Base-by-base conservation (phyloP, 371 early-diverging fungal genomes). In the Mucor plumbeus region DNA sequence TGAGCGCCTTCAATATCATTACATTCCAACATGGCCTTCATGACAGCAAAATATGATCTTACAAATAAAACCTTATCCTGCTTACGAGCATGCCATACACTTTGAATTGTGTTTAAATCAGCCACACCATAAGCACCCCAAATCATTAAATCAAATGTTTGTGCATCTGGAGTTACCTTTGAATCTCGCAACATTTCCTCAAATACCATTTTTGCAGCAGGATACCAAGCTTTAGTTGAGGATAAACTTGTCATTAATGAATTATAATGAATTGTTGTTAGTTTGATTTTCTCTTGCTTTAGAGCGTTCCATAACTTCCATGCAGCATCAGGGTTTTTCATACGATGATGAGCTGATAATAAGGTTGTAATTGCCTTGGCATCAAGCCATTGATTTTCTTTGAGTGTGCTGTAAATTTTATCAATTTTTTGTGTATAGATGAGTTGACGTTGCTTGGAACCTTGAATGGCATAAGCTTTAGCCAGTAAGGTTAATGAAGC, bases 401-500 rank as follows among this genome's bases (percentile, higher is more conserved):
- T 65, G 9, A 72, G 40, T 5, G 13, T 6, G 5, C 13, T 15
- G 62, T 68, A 72, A 9, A 72, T 68, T 8, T 10, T 38, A 6
- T 68, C 59, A 3, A 72, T 57, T 19, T 70, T 62, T 13, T 21
- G 26, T 6, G 35, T 58, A 44, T 65, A 35, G 8, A 8, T 19
- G 4, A 39, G n/a, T 17, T 53, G 61, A 0, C 38, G 35, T 35
- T 56, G 15, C 36, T 47, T 47, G 47, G 47, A 21, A 21, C 26
- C 65, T 41, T 74, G 74, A 0, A 65, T n/a, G 35, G 77, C 78
- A 66, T 82, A 77, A 0, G 79, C 79, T 57, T 79, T 70, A 7
- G 75, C 72, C 0, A 79, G 43, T 6, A 79, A 44, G 0, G 77
- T 74, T 34, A 79, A 54, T 0, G 79, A 75, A 0, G 65, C 63